These are phyloP conservation scores for Cucumis variabilis DNA, from an alignment of 331 rosid genomes.

Conservation along the genomic window DNA sequence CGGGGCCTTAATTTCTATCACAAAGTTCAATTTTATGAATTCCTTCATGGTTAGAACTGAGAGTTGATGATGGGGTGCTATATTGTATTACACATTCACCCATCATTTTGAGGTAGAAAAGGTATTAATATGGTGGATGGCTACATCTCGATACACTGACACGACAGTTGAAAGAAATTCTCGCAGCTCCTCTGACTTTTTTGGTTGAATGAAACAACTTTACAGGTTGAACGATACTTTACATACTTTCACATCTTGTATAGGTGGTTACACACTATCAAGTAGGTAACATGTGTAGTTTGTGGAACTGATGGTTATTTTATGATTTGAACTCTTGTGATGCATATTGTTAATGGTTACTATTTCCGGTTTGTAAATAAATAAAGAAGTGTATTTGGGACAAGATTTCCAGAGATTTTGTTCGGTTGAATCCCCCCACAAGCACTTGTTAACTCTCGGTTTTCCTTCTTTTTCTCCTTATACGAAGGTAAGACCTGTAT, in stretches of 20 bases:
- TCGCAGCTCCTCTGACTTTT: neutral
- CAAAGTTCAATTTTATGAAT: neutral
- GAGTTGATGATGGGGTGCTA: neutral
- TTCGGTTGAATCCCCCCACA: neutral
- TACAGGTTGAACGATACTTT: neutral
- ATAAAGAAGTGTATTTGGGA: neutral
- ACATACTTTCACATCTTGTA: neutral
- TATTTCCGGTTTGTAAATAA: neutral
- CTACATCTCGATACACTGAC: neutral
- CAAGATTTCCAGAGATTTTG: too few species aligned
- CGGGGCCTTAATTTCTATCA: neutral
- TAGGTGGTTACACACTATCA: neutral
- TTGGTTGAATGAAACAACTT: neutral
- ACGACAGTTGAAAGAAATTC: neutral
- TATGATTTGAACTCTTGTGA: neutral
- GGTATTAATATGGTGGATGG: neutral
- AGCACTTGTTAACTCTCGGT: too few species aligned
- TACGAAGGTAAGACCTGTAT: too few species aligned
- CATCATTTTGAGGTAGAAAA: neutral
- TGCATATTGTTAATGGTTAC: neutral
- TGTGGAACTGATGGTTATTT: neutral
- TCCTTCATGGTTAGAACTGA: neutral
- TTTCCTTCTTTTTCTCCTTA: too few species aligned
- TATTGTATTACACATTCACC: neutral
- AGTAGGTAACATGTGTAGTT: neutral